Conservation (phyloP, 2,329 filamentous ascomycete species). For the Dryadomyces quercivorus region DNA sequence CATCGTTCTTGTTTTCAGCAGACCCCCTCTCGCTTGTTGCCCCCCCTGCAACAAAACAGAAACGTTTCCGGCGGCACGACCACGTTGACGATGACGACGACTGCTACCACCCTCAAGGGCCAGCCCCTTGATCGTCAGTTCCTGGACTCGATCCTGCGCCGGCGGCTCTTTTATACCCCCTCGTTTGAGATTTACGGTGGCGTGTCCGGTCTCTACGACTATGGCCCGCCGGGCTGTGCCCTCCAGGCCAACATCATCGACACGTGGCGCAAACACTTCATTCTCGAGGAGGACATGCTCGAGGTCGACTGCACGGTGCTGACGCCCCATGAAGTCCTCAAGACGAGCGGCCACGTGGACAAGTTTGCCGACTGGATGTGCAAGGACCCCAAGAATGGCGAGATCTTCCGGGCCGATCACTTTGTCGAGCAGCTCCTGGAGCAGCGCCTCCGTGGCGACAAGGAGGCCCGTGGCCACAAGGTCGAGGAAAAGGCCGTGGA, state of each 20-base stretch:
- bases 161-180: slow-evolving; percentile 88
- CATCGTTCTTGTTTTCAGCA: neutral
- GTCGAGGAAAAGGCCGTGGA: slow-evolving; percentile 57
- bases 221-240: slow-evolving; percentile 77
- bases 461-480: slow-evolving; percentile 64
- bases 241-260: slow-evolving; percentile 83
- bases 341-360: slow-evolving; percentile 93
- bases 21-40: neutral
- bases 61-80: neutral
- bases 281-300: slow-evolving; percentile 88
- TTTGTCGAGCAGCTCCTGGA: slow-evolving; percentile 92
- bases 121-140: slow-evolving; percentile 74
- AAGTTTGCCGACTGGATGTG: slow-evolving; percentile 99
- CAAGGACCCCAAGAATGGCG: slow-evolving; percentile 95
- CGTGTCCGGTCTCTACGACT: slow-evolving; percentile 82
- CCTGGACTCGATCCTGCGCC: slow-evolving; percentile 76
- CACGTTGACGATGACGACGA: slow-evolving; percentile 6
- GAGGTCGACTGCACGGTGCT: slow-evolving; percentile 90
- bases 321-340: slow-evolving; percentile 85
- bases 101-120: slow-evolving; percentile 67
- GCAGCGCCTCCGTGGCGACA: slow-evolving; percentile 74
- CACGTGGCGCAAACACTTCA: slow-evolving; percentile 85
- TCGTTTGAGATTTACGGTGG: slow-evolving; percentile 93
- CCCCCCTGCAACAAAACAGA: neutral
- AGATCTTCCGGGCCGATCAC: slow-evolving; percentile 93